Evolutionary conservation across 257 asterid species (phyloP).

Genomic region (Gentiana macrophylla): DNA sequence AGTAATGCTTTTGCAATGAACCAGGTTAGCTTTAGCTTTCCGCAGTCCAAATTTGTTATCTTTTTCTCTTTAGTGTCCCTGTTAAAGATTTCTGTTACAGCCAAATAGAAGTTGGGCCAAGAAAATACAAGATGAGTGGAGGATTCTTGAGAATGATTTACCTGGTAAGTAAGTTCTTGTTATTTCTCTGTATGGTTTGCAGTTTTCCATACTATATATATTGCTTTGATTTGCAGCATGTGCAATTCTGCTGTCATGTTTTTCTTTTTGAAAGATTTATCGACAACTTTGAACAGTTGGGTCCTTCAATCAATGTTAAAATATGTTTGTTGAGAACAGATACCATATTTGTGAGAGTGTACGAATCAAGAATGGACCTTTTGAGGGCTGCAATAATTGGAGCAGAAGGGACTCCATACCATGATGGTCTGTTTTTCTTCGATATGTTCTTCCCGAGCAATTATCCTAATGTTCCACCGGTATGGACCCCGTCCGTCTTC

Average conservation of each 20-base stretch:
- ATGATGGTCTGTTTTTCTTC: constrained; percentile 94
- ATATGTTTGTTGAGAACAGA: constrained; percentile 29
- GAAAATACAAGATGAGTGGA: constrained; percentile 94
- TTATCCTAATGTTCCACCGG: constrained; percentile 89
- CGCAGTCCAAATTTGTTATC: constrained; percentile 2
- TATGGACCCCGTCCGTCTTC: constrained; percentile 17
- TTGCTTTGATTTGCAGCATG: neutral
- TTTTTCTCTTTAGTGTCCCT: constrained; percentile 6
- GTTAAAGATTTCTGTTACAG: constrained; percentile 21
- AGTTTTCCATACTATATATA: neutral
- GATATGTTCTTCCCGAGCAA: constrained; percentile 67
- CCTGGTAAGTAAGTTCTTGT: constrained; percentile 55
- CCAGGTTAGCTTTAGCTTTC: constrained; percentile 28
- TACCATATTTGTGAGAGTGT: constrained; percentile 71
- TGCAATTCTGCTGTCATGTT: neutral
- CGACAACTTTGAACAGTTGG: too few species aligned
- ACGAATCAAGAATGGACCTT: constrained; percentile 87
- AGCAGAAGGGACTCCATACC: constrained; percentile 97
- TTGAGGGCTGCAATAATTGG: constrained; percentile 89
- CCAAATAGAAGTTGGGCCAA: constrained; percentile 69
- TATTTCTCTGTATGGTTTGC: neutral
- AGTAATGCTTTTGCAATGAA: constrained; percentile 22
- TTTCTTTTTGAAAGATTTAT: too few species aligned
- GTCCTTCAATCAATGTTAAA: too few species aligned
- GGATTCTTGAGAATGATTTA: constrained; percentile 71